These are phyloP conservation scores for Alternaria novae-zelandiae DNA, from an alignment of 2,329 filamentous ascomycete species.

Conservation along the genomic window DNA sequence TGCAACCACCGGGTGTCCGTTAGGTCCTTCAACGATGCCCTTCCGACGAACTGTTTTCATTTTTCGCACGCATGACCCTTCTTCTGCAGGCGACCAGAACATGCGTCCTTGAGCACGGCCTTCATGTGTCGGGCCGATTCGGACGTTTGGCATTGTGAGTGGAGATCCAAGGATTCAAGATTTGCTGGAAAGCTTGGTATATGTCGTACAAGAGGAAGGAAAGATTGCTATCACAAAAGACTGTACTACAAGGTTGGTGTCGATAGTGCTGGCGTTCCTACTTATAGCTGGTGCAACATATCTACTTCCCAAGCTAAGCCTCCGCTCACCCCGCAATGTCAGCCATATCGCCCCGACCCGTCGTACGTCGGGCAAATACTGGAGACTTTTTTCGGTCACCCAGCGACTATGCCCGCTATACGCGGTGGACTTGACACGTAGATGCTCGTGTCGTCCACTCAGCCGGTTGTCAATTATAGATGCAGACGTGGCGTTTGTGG, in stretches of 20 bases:
- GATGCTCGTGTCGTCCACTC: slow-evolving; percentile 3
- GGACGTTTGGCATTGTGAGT: slow-evolving; percentile 19
- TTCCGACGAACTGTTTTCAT: slow-evolving; percentile 40
- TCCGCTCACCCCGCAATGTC: not conserved
- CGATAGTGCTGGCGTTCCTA: not conserved
- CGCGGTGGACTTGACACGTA: not conserved
- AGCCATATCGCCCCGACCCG: not conserved
- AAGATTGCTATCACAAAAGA: not conserved
- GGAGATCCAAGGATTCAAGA: not conserved
- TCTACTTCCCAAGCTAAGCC: not conserved
- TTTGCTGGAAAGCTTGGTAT: slow-evolving; percentile 5
- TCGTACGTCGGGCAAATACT: not conserved
- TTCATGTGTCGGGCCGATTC: slow-evolving; percentile 15
- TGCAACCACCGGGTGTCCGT: slow-evolving; percentile 43
- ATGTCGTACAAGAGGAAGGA: not conserved
- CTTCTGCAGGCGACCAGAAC: slow-evolving; percentile 41
- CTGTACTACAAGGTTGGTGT: not conserved
- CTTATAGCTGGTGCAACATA: not conserved
- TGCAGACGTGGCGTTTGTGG: slow-evolving; percentile 5
- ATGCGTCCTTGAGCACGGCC: slow-evolving; percentile 35
- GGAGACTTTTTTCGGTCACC: not conserved
- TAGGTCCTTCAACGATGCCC: slow-evolving; percentile 40
- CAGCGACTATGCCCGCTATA: not conserved
- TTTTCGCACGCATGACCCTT: slow-evolving; percentile 34
- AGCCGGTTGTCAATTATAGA: slow-evolving; percentile 10